These are phyloP conservation scores for Panaeolus papilionaceus DNA, from an alignment of 768 basidiomycete genomes.

Conservation along the genomic window DNA sequence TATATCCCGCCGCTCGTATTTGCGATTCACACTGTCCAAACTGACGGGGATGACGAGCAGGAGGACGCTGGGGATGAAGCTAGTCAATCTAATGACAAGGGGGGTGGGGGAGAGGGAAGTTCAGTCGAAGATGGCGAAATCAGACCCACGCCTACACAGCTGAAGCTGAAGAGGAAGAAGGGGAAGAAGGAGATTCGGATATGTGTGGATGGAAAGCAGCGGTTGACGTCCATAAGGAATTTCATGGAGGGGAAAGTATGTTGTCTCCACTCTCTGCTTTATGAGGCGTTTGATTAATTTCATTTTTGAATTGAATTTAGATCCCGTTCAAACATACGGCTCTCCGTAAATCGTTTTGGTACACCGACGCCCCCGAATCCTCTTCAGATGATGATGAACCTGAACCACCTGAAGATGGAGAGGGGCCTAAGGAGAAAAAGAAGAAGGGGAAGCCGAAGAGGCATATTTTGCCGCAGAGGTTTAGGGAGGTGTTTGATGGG, in stretches of 20 bases:
- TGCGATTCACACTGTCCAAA: neutral
- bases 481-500: neutral
- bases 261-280: neutral
- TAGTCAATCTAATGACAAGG: too few relatives aligned
- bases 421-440: neutral
- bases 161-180: too few relatives aligned
- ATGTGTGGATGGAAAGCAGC: neutral
- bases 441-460: neutral
- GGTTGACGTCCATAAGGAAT: neutral
- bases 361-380: neutral
- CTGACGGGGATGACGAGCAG: neutral
- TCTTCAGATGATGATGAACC: neutral
- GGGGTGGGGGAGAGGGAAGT: too few relatives aligned
- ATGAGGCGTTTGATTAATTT: too few relatives aligned
- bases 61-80: neutral
- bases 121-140: too few relatives aligned
- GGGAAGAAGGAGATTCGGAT: neutral
- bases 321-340: neutral
- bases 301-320: too few relatives aligned
- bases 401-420: neutral
- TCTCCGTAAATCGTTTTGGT: neutral
- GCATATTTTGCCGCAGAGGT: neutral
- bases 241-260: neutral
- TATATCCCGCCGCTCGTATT: constrained; percentile 46
- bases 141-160: too few relatives aligned